Evolutionary conservation across 768 basidiomycete species (phyloP).

Genomic region (Mycena venus): DNA sequence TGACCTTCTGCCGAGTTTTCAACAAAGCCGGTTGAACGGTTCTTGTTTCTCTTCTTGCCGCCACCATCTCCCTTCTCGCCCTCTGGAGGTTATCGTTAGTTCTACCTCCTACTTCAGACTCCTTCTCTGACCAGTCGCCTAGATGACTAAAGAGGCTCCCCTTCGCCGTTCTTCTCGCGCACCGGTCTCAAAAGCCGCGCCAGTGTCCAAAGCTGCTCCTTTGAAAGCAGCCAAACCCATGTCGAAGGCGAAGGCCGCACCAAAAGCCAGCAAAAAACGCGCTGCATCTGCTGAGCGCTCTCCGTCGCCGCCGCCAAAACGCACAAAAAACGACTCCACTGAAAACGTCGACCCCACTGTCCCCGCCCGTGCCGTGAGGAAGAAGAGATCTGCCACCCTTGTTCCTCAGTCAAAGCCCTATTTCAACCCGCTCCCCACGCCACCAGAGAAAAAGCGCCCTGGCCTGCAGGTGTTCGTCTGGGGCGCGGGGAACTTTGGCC

Average conservation of each 20-base stretch:
- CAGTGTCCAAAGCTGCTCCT: slow-evolving; percentile 40
- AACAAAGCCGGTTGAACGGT: neutral
- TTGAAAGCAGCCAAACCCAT: slow-evolving; percentile 52
- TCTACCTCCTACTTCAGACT: neutral
- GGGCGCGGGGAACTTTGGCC: slow-evolving; percentile 95
- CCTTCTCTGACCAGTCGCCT: neutral
- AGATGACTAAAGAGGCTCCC: slow-evolving; percentile 47
- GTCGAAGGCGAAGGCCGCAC: slow-evolving; percentile 50
- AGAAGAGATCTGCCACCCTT: slow-evolving; percentile 45
- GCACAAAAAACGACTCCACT: slow-evolving; percentile 51
- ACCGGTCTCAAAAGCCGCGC: slow-evolving; percentile 57
- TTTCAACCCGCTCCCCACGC: slow-evolving; percentile 75
- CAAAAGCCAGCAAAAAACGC: slow-evolving; percentile 60
- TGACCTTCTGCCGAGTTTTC: neutral
- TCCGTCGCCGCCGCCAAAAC: slow-evolving; percentile 63
- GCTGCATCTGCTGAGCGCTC: slow-evolving; percentile 62
- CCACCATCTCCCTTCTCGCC: slow-evolving; percentile 21
- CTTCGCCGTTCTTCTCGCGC: slow-evolving; percentile 69
- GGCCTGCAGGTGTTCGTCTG: slow-evolving; percentile 85
- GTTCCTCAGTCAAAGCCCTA: slow-evolving; percentile 65
- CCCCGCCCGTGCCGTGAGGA: slow-evolving; percentile 48
- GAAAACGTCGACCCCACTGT: slow-evolving; percentile 63
- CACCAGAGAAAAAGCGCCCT: slow-evolving; percentile 71
- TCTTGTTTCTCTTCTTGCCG: slow-evolving; percentile 16
- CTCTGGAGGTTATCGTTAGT: slow-evolving; percentile 38